These are phyloP conservation scores for Telfairia occidentalis DNA, from an alignment of 331 rosid genomes.

Conservation along the genomic window DNA sequence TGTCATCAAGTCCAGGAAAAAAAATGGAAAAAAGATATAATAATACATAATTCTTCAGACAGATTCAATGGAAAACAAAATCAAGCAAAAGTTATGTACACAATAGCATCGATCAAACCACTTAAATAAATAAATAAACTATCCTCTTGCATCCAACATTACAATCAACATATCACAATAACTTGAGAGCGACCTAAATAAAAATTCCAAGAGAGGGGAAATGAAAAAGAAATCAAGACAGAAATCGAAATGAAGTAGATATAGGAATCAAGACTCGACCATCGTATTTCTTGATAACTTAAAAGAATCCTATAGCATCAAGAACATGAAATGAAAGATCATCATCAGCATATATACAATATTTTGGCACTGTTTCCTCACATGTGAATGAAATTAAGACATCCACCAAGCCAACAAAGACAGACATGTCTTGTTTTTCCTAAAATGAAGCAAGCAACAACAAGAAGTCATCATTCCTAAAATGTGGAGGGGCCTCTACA, in stretches of 20 bases:
- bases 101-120: not conserved
- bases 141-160: not conserved
- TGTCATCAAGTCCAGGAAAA: conserved; percentile 21
- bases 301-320: not conserved
- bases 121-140: not conserved
- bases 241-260: not conserved
- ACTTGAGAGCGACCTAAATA: not conserved
- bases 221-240: not conserved
- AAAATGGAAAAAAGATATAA: not conserved
- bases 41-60: not conserved
- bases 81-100: not conserved
- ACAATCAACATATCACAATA: not conserved
- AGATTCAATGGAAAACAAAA: not conserved
- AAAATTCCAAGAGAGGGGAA: not conserved
- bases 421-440: not conserved
- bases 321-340: not conserved
- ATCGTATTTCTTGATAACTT: not conserved
- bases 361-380: not conserved
- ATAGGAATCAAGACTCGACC: not conserved
- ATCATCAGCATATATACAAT: not conserved
- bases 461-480: not conserved
- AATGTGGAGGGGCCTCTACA: not conserved
- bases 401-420: not conserved
- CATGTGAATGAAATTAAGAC: conserved; percentile 1
- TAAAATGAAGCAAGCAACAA: not conserved